Percentiles rank a stretch among this genome's conserved stretches.
Conservation (phyloP, 805 yeast species). For the Hanseniaspora vineae region DNA sequence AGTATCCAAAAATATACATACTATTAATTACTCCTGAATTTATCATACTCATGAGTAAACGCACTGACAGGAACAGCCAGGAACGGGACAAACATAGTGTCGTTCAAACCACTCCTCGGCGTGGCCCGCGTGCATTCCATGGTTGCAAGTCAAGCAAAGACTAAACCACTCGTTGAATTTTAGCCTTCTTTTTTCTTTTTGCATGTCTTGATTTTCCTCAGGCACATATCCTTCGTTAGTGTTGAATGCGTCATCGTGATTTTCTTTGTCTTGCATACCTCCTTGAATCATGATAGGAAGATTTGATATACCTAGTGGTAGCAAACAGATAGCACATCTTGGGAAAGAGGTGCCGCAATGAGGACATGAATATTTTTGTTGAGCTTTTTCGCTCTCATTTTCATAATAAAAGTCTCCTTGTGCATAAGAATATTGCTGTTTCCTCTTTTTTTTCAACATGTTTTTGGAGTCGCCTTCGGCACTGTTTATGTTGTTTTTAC, state of each 20-base stretch:
- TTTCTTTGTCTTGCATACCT: neutral
- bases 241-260: neutral
- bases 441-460: neutral
- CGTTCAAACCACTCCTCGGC: conserved; percentile 92
- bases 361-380: conserved; percentile 40
- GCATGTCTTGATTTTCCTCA: conserved; percentile 22
- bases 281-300: conserved; percentile 23
- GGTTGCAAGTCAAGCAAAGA: conserved; percentile 82
- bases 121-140: conserved; percentile 90
- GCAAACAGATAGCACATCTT: conserved; percentile 76
- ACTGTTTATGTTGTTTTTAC: conserved; percentile 45
- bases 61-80: conserved; percentile 81
- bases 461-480: neutral
- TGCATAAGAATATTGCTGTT: neutral
- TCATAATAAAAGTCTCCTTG: neutral
- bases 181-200: conserved; percentile 11
- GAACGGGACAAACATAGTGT: conserved; percentile 85
- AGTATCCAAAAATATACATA: no score
- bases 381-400: conserved; percentile 4
- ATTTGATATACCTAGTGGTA: conserved; percentile 52
- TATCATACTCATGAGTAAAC: conserved; percentile 12
- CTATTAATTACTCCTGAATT: neutral
- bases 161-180: conserved; percentile 73
- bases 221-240: conserved; percentile 8
- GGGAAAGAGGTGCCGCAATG: conserved; percentile 84